Evolutionary conservation across 1,139 yeast species (phyloP).

Genomic region (Eremothecium cymbalariae): DNA sequence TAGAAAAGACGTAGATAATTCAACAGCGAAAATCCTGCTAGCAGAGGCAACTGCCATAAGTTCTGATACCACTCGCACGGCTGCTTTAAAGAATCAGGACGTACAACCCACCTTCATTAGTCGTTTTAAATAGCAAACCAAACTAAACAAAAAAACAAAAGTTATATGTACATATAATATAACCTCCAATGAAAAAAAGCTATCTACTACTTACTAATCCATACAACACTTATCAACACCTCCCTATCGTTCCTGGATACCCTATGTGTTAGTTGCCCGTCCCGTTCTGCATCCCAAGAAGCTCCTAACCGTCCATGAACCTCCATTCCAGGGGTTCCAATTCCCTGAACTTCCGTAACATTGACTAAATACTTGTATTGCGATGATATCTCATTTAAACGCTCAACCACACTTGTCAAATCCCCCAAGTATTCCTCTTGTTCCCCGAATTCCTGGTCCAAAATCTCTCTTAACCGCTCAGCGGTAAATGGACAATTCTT

Average conservation of each 20-base stretch:
- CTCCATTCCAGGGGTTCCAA: conserved; percentile 14
- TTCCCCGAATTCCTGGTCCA: neutral
- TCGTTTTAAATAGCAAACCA: conserved; percentile 14
- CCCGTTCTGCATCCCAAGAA: conserved; percentile 35
- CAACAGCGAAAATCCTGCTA: conserved; percentile 22
- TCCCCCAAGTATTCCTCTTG: neutral
- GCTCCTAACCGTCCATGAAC: conserved; percentile 33
- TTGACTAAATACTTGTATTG: conserved; percentile 34
- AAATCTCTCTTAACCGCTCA: conserved; percentile 4
- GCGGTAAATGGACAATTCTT: conserved; percentile 7
- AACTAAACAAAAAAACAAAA: conserved; percentile 3
- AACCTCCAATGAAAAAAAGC: conserved; percentile 5
- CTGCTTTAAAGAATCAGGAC: conserved; percentile 14
- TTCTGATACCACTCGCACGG: conserved; percentile 19
- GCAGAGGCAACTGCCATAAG: conserved; percentile 18
- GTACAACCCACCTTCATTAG: conserved; percentile 24
- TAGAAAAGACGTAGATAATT: conserved; percentile 34
- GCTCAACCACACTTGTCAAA: conserved; percentile 17
- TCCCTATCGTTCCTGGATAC: conserved; percentile 10
- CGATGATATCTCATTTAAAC: conserved; percentile 31
- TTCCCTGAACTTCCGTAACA: conserved; percentile 17
- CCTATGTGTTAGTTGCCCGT: conserved; percentile 32
- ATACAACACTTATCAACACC: conserved; percentile 23
- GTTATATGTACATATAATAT: conserved; percentile 2
- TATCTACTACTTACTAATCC: conserved; percentile 25